Percentiles rank a stretch among this genome's conserved stretches.
phyloP scores from a whole-genome alignment of 257 asterid species.

The Solanum tarapatanum region DNA sequence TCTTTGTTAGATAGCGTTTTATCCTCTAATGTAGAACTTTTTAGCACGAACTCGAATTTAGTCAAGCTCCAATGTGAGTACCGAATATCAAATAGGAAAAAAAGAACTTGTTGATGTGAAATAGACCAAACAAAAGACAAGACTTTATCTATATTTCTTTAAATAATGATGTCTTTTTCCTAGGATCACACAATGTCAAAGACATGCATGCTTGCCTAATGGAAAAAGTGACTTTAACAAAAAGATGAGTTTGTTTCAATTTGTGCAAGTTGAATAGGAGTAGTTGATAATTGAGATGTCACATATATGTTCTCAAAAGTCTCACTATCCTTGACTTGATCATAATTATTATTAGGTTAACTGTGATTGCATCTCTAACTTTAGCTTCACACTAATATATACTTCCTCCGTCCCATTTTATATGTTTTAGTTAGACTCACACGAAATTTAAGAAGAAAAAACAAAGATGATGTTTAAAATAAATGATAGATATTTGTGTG shows the following conservation, averaged over 20 bases:
- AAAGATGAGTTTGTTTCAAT: not conserved
- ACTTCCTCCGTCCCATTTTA: too few species aligned
- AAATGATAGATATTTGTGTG: too few species aligned
- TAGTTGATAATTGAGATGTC: not conserved
- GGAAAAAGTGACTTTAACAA: not conserved
- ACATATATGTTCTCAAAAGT: not conserved
- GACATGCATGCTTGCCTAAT: not conserved
- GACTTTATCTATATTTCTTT: not conserved
- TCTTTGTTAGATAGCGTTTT: too few species aligned
- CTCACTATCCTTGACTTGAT: not conserved
- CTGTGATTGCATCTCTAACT: not conserved
- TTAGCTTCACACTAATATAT: not conserved
- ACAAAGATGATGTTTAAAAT: too few species aligned
- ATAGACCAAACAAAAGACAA: not conserved
- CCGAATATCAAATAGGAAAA: too few species aligned
- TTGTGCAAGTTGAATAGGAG: not conserved
- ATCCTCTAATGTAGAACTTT: too few species aligned
- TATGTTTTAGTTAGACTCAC: too few species aligned
- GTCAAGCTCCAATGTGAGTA: fast-evolving
- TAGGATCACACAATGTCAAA: not conserved
- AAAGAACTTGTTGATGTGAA: not conserved
- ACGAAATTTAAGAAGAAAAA: too few species aligned
- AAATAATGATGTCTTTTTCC: not conserved
- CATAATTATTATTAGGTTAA: not conserved
- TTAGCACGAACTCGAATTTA: too few species aligned